Conservation (phyloP, 805 yeast genomes). For the Yarrowia porcina region DNA sequence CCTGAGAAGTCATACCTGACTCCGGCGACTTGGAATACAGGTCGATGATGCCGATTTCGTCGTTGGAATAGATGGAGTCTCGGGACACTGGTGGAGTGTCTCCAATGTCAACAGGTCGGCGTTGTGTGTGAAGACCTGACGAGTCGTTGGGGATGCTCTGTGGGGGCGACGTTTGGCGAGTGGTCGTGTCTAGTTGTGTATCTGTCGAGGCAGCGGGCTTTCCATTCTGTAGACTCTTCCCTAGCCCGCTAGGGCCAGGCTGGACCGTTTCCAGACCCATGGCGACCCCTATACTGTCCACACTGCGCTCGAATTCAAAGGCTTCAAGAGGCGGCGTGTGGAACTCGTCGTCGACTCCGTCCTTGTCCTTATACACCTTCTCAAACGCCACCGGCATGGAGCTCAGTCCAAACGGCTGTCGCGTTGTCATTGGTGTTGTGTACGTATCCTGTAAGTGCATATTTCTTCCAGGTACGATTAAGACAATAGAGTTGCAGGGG, state of each 20-base stretch:
- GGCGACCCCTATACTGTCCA: conserved; percentile 22
- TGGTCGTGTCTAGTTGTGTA: background rate
- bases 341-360: conserved; percentile 21
- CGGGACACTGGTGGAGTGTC: conserved; percentile 4
- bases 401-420: conserved; percentile 26
- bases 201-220: background rate
- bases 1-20: conserved; percentile 15
- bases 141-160: conserved; percentile 4
- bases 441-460: conserved; percentile 16
- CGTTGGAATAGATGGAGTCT: conserved; percentile 16
- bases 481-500: conserved; percentile 24
- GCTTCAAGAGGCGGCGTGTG: conserved; percentile 12
- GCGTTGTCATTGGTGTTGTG: conserved; percentile 25
- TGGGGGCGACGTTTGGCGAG: background rate
- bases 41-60: conserved; percentile 20
- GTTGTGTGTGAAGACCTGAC: background rate
- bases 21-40: conserved; percentile 19
- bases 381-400: conserved; percentile 27
- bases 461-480: conserved; percentile 9
- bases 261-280: conserved; percentile 9
- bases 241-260: background rate
- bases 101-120: background rate
- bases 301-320: conserved; percentile 23
- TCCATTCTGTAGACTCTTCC: background rate
- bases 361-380: conserved; percentile 23